Conservation (phyloP, 225 moss, liverwort and hornwort genomes). For the Polytrichum formosum region DNA sequence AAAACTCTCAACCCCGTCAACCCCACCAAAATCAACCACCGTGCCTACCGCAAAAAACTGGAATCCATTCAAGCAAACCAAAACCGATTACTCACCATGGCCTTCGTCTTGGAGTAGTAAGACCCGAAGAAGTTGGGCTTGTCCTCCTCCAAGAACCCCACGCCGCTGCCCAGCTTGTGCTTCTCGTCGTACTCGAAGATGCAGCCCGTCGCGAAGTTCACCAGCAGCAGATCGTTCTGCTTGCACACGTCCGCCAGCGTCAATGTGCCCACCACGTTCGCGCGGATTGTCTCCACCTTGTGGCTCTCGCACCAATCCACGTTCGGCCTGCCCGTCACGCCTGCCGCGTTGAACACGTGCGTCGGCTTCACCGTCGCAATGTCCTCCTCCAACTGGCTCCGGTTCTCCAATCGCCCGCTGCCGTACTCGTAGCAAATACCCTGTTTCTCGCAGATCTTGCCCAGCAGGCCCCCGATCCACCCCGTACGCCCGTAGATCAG, state of each 20-base stretch:
- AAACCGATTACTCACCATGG: constrained; percentile 33
- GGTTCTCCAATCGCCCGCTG: constrained; percentile 47
- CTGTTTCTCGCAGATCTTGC: constrained; percentile 39
- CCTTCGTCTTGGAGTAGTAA: constrained; percentile 66
- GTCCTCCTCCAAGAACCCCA: constrained; percentile 67
- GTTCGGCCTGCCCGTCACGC: constrained; percentile 68
- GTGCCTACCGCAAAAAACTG: too few species aligned
- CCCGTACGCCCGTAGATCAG: constrained; percentile 34
- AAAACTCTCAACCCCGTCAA: too few species aligned
- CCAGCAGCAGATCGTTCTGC: constrained; percentile 29
- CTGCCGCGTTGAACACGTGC: constrained; percentile 73
- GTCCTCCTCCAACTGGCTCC: constrained; percentile 43
- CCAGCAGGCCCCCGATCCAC: constrained; percentile 32
- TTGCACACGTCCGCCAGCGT: constrained; percentile 66
- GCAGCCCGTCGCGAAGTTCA: constrained; percentile 66
- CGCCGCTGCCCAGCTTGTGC: constrained; percentile 40
- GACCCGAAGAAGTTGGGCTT: constrained; percentile 59
- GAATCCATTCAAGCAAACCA: too few species aligned
- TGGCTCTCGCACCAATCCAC: constrained; percentile 72
- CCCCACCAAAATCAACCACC: too few species aligned
- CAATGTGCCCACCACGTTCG: constrained; percentile 45
- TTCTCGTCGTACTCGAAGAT: constrained; percentile 64
- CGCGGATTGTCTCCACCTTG: constrained; percentile 39
- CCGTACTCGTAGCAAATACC: constrained; percentile 58
- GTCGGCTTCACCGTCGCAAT: constrained; percentile 44